Base-by-base conservation (phyloP, 2,329 filamentous ascomycete species). In the Mycocentrospora acerina region DNA sequence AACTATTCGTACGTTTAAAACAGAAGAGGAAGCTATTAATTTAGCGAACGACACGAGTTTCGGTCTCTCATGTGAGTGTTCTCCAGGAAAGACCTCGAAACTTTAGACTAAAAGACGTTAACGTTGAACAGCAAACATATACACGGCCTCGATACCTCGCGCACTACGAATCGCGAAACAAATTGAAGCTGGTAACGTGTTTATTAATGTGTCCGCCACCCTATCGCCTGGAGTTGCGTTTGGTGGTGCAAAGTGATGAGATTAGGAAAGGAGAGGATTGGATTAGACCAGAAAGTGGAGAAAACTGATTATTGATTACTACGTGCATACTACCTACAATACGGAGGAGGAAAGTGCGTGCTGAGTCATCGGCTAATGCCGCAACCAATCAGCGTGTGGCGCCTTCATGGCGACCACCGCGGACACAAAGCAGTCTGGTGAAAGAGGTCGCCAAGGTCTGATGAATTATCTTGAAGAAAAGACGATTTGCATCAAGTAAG, bases 381-480 rank as follows among this genome's bases (percentile, higher is more conserved):
- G n/a, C n/a, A n/a, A n/a, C n/a, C n/a, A n/a, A n/a, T n/a, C n/a
- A n/a, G n/a, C n/a, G n/a, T n/a, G n/a, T n/a, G n/a, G n/a, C n/a
- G n/a, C n/a, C n/a, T n/a, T n/a, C n/a, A n/a, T n/a, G n/a, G n/a
- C n/a, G n/a, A n/a, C n/a, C n/a, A n/a, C n/a, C n/a, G n/a, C n/a
- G n/a, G n/a, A n/a, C n/a, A n/a, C 19, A 11, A 67, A 67, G 48
- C 52, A 63, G 44, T 55, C 45, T 13, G 64, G 64, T 2, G 64
- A 67, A 40, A 46, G 55, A 13, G 63, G 62, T 16, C 40, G 37
- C 14, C 31, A 44, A 4, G 62, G 61, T 1, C 12, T 66, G 35
- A 52, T 60, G 53, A 53, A 60, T 19, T 67, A 65, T 37, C 25
- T 64, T 13, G 55, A 67, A 34, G 32, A 50, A 4, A 66, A 67